Base-by-base conservation (phyloP, 176 grass and related monocot genomes). In the Avena atlantica region DNA sequence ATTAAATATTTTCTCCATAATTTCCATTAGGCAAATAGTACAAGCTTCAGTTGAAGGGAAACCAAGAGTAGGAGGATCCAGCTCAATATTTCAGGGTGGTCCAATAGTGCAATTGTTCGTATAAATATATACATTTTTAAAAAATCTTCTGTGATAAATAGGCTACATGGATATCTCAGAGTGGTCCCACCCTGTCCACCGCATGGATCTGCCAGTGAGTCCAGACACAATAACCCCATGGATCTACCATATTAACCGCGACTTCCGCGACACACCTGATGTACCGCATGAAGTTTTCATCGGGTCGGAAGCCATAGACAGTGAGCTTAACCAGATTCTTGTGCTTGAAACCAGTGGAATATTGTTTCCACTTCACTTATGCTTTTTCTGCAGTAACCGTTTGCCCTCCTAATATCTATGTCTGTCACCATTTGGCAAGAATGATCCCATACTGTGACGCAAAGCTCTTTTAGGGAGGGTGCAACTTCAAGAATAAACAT, bases 401-500 rank as follows among this genome's bases (percentile, higher is more conserved):
- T 11, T 72, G 12, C 11, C 68, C n/a, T 11, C 9, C 37, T 0
- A 1, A 44, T 2, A 17, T 71, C 68, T 45, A 5, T 44, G 68
- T 73, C 11, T 48, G 42, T 73, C 42, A 2, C 1, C 70, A 73
- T 73, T 48, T 14, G 13, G 42, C 70, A 73, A 20, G 4, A 49
- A 73, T 73, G 70, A 14, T 73, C 70, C 42, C 70, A 8, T 73
- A 73, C 20, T 14, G 42, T 1, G 12, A 73, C 3, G 12, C 70
- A 73, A 2, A 73, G 42, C n/a, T 73, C 70, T 14, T 49, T 7
- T 73, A 73, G 42, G 20, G 17, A 1, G 9, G 42, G 42, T 24
- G 70, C 70, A 49, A 19, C 70, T 73, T 73, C 70, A 49, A 73
- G n/a, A 48, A 73, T 13, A 48, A 73, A 73, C 42, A 73, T 73